Conservation (phyloP, 345 rosid species). For the Salix udensis region DNA sequence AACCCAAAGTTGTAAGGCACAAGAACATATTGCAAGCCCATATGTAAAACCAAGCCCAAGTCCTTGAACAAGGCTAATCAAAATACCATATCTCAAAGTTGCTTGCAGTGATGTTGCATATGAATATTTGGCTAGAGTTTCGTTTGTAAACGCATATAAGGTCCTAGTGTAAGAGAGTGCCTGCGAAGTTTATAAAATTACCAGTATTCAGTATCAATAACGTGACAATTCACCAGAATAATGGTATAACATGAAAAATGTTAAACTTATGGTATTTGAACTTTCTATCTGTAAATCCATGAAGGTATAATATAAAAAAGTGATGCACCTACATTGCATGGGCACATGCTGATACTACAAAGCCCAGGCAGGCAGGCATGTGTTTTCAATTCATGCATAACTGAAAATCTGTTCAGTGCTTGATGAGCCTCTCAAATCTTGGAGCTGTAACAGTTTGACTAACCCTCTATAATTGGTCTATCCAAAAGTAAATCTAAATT, state of each 20-base stretch:
- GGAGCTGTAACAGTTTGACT: neutral
- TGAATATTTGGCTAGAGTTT: conserved; percentile 93
- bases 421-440: neutral
- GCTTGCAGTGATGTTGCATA: conserved; percentile 97
- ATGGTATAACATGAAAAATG: neutral
- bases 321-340: neutral
- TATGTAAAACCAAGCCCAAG: conserved; percentile 98
- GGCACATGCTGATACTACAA: neutral
- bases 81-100: conserved; percentile 85
- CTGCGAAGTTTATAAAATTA: conserved; percentile 47
- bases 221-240: neutral
- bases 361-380: neutral
- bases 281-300: neutral
- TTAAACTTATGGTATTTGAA: neutral
- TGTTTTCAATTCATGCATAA: neutral
- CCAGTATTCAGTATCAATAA: conserved; percentile 8
- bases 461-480: neutral
- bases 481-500: neutral
- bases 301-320: neutral
- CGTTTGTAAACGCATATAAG: conserved; percentile 94
- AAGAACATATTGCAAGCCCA: conserved; percentile 97
- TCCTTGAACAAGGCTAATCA: conserved; percentile 97
- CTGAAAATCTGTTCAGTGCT: neutral
- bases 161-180: conserved; percentile 87
- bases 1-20: conserved; percentile 94